These are phyloP conservation scores for Asterella californica DNA, from an alignment of 225 moss, liverwort and hornwort species.

Conservation along the genomic window DNA sequence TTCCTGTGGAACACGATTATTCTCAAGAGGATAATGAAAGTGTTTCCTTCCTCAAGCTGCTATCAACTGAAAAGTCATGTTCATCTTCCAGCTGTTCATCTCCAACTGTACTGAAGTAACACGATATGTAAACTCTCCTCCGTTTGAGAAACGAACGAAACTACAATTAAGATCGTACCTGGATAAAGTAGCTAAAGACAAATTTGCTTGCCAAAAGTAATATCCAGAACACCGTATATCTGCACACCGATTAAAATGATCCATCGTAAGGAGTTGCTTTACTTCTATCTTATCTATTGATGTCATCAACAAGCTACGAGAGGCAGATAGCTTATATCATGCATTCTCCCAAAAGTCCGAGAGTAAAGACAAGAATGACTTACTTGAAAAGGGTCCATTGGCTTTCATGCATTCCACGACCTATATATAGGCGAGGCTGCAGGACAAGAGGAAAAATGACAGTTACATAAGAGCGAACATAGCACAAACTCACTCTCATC, in stretches of 20 bases:
- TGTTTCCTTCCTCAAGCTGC: neutral
- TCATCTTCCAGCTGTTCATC: too few species aligned
- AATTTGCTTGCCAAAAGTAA: constrained; percentile 76
- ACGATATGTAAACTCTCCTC: too few species aligned
- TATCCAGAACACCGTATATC: constrained; percentile 87
- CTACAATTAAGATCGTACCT: constrained; percentile 44
- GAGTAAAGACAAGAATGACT: constrained; percentile 2
- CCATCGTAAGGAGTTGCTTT: neutral
- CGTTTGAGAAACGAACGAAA: too few species aligned
- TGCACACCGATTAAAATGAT: constrained; percentile 22
- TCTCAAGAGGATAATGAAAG: neutral
- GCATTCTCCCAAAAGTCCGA: neutral
- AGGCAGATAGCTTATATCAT: neutral
- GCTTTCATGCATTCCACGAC: constrained; percentile 98
- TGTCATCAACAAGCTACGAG: too few species aligned
- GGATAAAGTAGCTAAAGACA: constrained; percentile 82
- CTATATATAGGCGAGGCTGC: constrained; percentile 91
- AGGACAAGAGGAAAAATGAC: neutral
- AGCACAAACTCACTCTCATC: neutral
- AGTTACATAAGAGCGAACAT: neutral
- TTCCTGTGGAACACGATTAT: neutral
- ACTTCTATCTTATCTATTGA: neutral
- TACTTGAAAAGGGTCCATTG: constrained; percentile 82
- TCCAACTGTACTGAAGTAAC: too few species aligned
- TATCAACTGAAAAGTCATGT: too few species aligned